Evolutionary conservation across 257 asterid genomes (phyloP), one percentile per base, ranked within the genome.

Genomic region (Petunia axillaris): DNA sequence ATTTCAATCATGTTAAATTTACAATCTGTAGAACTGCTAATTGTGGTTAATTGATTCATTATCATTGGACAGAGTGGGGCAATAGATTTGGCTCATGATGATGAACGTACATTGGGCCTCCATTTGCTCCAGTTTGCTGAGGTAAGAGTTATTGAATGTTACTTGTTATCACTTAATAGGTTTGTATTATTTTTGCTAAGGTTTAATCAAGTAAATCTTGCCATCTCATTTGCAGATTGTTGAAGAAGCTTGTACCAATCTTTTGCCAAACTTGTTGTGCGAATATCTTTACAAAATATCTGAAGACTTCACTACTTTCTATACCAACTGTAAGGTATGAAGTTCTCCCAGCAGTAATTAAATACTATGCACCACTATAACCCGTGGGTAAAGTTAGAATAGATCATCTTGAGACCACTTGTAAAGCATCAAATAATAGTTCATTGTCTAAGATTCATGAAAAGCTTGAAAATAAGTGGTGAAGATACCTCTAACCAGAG

Each of bases 71-170:
- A 94, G 99, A 83, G 67, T 53, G 98, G 89, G 57, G 82, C 83
- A 2, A 41, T 96, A 62, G 89, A 85, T 81, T 85, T 96, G 90
- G 97, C 81, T 86, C 98, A 96, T 87, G 85, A 88, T 0, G 97
- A 92, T 88, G 98, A 96, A 76, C 95, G 97, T 7, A 85, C 67
- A 48, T 86, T 94, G 36, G 98, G 95, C 53, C 92, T 94, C 83
- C 98, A 96, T 87, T 83, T 96, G 78, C 97, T 96, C 80, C 97
- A 92, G 76, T 96, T 96, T 85, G 86, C 99, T 0, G 98, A 94
- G 94, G 98, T 92, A 88, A 81, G 59, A 67, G 50, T 50, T 71
- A 0, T 35, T 5, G 16, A 50, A 50, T 35, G 6, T 36, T 63
- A 38, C 43, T 36, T 50, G 46, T 3, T 11, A 48, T 37, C 36